These are phyloP conservation scores for Endotrypanum monterogeii DNA, from an alignment of 208 protist genomes.

Conservation along the genomic window DNA sequence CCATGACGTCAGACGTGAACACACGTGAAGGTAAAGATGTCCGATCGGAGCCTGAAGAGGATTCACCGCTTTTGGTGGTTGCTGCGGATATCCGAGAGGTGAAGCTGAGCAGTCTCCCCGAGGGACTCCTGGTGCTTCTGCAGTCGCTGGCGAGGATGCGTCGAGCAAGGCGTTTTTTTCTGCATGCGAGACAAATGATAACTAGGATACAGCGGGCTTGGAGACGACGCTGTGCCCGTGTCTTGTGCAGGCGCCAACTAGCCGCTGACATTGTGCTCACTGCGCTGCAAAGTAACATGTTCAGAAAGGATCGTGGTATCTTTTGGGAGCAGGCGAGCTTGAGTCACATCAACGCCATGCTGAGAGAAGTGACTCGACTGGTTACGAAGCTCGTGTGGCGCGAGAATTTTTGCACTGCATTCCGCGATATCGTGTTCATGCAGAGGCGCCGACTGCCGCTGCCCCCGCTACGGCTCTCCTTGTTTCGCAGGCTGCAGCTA, in stretches of 20 bases:
- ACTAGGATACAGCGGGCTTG: constrained; percentile 17
- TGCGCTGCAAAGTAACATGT: constrained; percentile 11
- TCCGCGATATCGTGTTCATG: constrained; percentile 55
- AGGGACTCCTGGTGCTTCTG: constrained; percentile 11
- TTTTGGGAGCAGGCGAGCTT: constrained; percentile 20
- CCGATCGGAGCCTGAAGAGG: not conserved
- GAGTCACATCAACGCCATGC: constrained; percentile 23
- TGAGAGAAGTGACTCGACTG: constrained; percentile 35
- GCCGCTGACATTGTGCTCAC: constrained; percentile 21
- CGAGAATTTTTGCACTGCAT: constrained; percentile 76
- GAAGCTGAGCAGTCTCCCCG: constrained; percentile 7
- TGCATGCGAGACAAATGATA: not conserved
- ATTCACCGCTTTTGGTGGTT: not conserved
- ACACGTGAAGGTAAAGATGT: too few species aligned
- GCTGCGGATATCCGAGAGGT: not conserved
- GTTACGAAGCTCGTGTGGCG: constrained; percentile 74
- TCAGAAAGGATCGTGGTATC: constrained; percentile 2
- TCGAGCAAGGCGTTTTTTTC: constrained; percentile 1
- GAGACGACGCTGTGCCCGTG: constrained; percentile 3
- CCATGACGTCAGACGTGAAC: not conserved
- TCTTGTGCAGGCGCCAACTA: not conserved
- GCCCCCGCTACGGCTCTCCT: constrained; percentile 4
- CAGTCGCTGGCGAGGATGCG: constrained; percentile 21
- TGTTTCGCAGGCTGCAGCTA: constrained; percentile 22
- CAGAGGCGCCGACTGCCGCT: constrained; percentile 20